phyloP scores from a whole-genome alignment of 1,284 basidiomycete genomes.

The Boletus semigastroideus region DNA sequence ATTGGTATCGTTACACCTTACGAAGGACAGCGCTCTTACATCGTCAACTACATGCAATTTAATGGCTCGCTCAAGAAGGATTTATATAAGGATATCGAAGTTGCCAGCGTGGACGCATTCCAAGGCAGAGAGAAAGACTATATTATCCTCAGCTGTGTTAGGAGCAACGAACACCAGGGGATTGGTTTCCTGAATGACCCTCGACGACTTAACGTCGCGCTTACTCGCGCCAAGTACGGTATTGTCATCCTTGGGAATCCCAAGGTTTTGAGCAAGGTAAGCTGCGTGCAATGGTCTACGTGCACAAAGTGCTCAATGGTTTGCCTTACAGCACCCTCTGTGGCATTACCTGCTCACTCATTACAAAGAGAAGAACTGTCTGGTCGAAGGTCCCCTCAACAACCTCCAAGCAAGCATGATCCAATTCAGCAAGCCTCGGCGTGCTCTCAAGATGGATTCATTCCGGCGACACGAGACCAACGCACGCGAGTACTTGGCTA shows the following conservation, averaged over 20 bases:
- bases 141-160: slow-evolving; percentile 98
- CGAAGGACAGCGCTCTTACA: slow-evolving; percentile 98
- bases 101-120: slow-evolving; percentile 98
- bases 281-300: slow-evolving; percentile 23
- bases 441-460: slow-evolving; percentile 84
- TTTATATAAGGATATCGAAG: slow-evolving; percentile 98
- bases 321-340: slow-evolving; percentile 75
- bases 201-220: slow-evolving; percentile 92
- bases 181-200: slow-evolving; percentile 99
- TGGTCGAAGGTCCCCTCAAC: slow-evolving; percentile 95
- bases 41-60: slow-evolving; percentile 99
- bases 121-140: slow-evolving; percentile 99
- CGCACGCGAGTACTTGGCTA: slow-evolving; percentile 66
- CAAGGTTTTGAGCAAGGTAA: slow-evolving; percentile 96
- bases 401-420: slow-evolving; percentile 99
- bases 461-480: slow-evolving; percentile 88
- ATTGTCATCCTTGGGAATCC: slow-evolving; percentile 98
- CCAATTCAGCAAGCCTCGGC: slow-evolving; percentile 94
- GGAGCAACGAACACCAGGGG: slow-evolving; percentile 99
- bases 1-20: slow-evolving; percentile 99
- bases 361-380: slow-evolving; percentile 93
- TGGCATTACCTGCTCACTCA: slow-evolving; percentile 99
- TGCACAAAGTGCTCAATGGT: slow-evolving; percentile 15
- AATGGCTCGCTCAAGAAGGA: slow-evolving; percentile 99
- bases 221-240: slow-evolving; percentile 97